Conservation (phyloP, 352 stramenopile species). For the Phytophthora melonis region DNA sequence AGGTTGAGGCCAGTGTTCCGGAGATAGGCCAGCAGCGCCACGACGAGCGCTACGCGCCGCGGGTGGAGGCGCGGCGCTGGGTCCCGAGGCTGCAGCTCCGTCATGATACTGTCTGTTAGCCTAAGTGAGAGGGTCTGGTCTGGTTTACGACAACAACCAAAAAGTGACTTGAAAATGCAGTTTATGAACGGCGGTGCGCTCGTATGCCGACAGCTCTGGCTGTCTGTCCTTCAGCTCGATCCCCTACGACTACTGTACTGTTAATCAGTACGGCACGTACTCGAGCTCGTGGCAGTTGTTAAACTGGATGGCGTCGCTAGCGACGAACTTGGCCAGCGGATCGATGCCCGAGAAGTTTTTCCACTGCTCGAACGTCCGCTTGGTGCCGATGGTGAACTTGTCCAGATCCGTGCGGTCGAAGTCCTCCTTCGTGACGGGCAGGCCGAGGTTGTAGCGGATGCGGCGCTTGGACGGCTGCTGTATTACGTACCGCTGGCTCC, state of each 20-base stretch:
- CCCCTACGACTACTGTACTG: background rate
- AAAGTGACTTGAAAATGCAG: conserved; percentile 7
- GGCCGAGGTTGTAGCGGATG: conserved; percentile 66
- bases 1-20: conserved; percentile 31
- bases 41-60: conserved; percentile 22
- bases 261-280: conserved; percentile 65
- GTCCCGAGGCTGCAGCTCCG: background rate
- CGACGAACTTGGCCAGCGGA: conserved; percentile 66
- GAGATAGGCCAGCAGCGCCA: conserved; percentile 34
- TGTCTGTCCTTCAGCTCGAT: conserved; percentile 4
- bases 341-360: conserved; percentile 85
- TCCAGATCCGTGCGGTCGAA: conserved; percentile 81
- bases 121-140: background rate
- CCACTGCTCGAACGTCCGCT: conserved; percentile 83
- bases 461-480: conserved; percentile 80
- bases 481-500: conserved; percentile 69
- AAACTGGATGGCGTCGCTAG: conserved; percentile 67
- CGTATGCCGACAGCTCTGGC: conserved; percentile 15
- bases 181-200: conserved; percentile 23
- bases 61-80: conserved; percentile 5
- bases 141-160: conserved; percentile 21
- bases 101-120: background rate
- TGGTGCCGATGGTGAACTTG: conserved; percentile 73
- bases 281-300: conserved; percentile 75
- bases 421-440: conserved; percentile 72